These are phyloP conservation scores for Falciphora oryzae DNA, from an alignment of 2,329 filamentous ascomycete genomes.

Conservation along the genomic window DNA sequence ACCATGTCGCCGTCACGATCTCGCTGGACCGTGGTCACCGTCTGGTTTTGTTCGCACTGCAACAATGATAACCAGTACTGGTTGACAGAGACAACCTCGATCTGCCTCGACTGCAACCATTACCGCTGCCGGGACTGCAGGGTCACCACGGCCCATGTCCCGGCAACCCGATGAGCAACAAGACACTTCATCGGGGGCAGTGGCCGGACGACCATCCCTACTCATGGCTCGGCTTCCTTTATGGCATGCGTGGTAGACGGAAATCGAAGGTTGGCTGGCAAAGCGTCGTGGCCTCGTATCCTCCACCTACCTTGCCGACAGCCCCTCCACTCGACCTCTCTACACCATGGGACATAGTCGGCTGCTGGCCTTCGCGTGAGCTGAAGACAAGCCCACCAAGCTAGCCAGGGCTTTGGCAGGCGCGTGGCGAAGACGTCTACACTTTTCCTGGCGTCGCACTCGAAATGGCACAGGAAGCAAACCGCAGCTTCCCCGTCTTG, in stretches of 20 bases:
- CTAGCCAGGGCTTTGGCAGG: neutral
- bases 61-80: slow-evolving; percentile 4
- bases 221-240: neutral
- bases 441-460: neutral
- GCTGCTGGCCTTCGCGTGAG: neutral
- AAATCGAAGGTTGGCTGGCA: neutral
- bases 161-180: neutral
- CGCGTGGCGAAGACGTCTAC: neutral
- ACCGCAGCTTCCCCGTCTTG: neutral
- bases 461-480: neutral
- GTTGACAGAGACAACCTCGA: neutral
- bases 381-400: neutral
- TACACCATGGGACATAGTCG: too few species aligned
- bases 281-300: neutral
- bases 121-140: neutral
- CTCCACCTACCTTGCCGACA: neutral
- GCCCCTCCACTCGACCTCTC: neutral
- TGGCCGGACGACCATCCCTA: neutral
- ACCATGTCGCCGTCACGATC: neutral
- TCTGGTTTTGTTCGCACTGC: slow-evolving; percentile 5
- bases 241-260: neutral
- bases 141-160: neutral
- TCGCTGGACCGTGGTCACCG: too few species aligned
- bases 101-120: slow-evolving; percentile 4
- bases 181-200: neutral